Base-by-base conservation (phyloP, 2,329 filamentous ascomycete species). In the Paraphaeosphaeria minitans region DNA sequence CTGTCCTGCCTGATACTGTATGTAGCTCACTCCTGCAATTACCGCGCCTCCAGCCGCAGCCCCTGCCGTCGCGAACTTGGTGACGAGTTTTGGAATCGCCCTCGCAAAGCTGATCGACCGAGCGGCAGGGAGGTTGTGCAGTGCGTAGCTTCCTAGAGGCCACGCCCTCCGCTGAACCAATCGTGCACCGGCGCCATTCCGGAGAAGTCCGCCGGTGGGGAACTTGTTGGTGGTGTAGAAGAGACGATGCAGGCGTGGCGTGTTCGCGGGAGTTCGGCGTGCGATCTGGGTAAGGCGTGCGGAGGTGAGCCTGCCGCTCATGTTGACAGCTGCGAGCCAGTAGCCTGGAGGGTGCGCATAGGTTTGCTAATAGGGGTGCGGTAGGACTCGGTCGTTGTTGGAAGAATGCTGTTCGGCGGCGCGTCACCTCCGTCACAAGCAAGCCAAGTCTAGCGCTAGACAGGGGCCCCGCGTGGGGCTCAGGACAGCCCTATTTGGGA, bases 1-100 rank as follows among this genome's bases (percentile, higher is more conserved):
- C 81, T 92, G 91, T 56, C 89, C 88, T 63, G 95, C 94, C 78
- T 99, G 95, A 75, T 99, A 98, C 75, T 99, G 95, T 50, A 99
- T 81, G 84, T 97, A 99, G 27, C 93, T 93, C 59, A 96, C 80
- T 2, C 91, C 91, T 14, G 92, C 93, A 65, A 99, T 86, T 71
- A 93, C 91, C 48, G 93, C 85, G 43, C 92, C 93, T 43, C 94
- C 95, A 70, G 97, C 93, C 80, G 97, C 89, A 58, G 95, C 95
- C 21, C 95, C 95, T 55, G 97, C 83, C 57, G 93, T 87, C 37
- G 89, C 85, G 67, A 99, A 89, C 81, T 97, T 99, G 72, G 95
- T 79, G n/a, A 95, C 88, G 52, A 99, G 83, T 75, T 92, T 94
- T 1, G 96, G 96, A 33, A 99, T 81, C 13, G 83, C 81, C 46